These are phyloP conservation scores for Starmerella powellii DNA, from an alignment of 805 yeast species.

Conservation along the genomic window DNA sequence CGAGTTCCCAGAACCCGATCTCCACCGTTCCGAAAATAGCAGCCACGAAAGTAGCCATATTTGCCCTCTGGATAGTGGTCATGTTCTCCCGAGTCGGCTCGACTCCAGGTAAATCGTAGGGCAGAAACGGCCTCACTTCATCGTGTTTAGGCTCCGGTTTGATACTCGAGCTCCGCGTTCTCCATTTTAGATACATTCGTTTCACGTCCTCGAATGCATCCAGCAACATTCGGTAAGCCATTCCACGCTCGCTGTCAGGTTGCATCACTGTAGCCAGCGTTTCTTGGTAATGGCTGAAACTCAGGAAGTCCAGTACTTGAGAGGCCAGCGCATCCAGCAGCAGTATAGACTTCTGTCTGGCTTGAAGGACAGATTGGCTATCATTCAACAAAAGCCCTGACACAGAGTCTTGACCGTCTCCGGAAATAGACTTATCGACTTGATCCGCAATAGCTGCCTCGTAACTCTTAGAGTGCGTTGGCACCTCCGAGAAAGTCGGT, in stretches of 20 bases:
- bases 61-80: conserved; percentile 66
- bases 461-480: conserved; percentile 7
- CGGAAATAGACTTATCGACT: conserved; percentile 5
- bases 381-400: conserved; percentile 8
- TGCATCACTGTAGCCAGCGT: conserved; percentile 56
- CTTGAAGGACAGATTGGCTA: conserved; percentile 13
- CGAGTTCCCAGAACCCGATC: conserved; percentile 75
- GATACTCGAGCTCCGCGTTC: conserved; percentile 11
- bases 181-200: conserved; percentile 37
- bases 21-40: conserved; percentile 76
- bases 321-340: conserved; percentile 70
- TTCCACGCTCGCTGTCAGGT: conserved; percentile 50
- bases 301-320: conserved; percentile 58
- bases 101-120: conserved; percentile 13
- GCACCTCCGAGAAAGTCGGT: conserved; percentile 5
- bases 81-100: conserved; percentile 30
- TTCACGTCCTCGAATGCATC: conserved; percentile 69
- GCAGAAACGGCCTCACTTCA: conserved; percentile 19
- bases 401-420: not conserved
- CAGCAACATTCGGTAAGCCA: conserved; percentile 51
- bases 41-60: conserved; percentile 76
- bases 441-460: conserved; percentile 14
- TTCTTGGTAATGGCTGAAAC: conserved; percentile 60
- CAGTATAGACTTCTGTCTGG: conserved; percentile 35
- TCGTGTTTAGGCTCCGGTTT: conserved; percentile 12